phyloP scores from a whole-genome alignment of 2,329 filamentous ascomycete genomes.

The Calcarisporium arbuscula region DNA sequence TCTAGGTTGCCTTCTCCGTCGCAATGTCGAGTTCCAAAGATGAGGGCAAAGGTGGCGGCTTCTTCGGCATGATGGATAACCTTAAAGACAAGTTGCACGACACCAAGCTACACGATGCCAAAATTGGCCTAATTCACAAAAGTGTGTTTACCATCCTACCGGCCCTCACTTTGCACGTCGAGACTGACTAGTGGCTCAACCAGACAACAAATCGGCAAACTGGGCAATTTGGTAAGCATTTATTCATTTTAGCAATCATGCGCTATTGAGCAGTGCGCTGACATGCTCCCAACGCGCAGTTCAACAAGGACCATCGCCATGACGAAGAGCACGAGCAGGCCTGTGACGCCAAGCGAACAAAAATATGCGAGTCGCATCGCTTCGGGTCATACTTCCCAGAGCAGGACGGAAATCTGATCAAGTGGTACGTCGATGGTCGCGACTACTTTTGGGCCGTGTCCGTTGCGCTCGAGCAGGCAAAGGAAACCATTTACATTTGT shows the following conservation, averaged over 20 bases:
- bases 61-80: conserved; percentile 35
- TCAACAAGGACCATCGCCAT: conserved; percentile 86
- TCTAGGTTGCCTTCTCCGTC: conserved; percentile 8
- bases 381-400: conserved; percentile 90
- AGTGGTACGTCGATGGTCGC: conserved; percentile 95
- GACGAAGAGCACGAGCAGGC: conserved; percentile 85
- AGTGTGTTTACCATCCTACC: conserved; percentile 33
- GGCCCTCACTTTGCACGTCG: too few relatives aligned
- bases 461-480: conserved; percentile 78
- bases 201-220: conserved; percentile 53
- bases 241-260: background rate
- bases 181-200: background rate
- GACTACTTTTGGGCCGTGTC: conserved; percentile 96
- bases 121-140: conserved; percentile 53
- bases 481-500: conserved; percentile 89
- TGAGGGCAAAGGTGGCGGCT: conserved; percentile 17
- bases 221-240: conserved; percentile 50
- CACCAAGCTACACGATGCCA: conserved; percentile 49
- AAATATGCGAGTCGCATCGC: conserved; percentile 66
- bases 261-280: conserved; percentile 2
- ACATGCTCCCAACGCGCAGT: conserved; percentile 26
- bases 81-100: conserved; percentile 51
- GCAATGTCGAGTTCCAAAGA: conserved; percentile 21
- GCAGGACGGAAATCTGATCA: conserved; percentile 76
- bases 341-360: conserved; percentile 73